Evolutionary conservation across 2,329 filamentous ascomycete species (phyloP).

Genomic region (Colletotrichum musae): DNA sequence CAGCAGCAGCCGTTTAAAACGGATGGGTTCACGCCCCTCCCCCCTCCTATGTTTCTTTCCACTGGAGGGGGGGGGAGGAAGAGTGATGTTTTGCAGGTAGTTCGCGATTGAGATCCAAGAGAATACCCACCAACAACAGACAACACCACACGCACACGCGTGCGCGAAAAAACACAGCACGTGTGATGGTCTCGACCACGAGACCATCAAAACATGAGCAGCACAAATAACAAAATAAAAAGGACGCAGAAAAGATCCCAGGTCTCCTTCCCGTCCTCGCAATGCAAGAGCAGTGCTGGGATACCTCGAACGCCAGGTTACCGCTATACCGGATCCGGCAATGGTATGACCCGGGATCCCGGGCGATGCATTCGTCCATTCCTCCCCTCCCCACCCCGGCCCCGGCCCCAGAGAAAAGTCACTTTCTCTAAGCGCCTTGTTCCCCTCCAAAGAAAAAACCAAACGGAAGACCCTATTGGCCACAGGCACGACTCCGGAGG

Average conservation of each 20-base stretch:
- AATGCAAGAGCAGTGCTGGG: too few relatives aligned
- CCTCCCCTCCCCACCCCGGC: background rate
- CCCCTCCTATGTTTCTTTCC: background rate
- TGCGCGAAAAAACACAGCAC: too few relatives aligned
- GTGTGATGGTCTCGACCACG: too few relatives aligned
- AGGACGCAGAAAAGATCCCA: too few relatives aligned
- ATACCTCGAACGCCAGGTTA: too few relatives aligned
- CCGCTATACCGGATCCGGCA: slow-evolving; percentile 12
- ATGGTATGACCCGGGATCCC: slow-evolving; percentile 42
- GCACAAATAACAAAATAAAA: too few relatives aligned
- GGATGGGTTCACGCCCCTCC: background rate
- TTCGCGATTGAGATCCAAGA: slow-evolving; percentile 27
- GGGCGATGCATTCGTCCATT: slow-evolving; percentile 38
- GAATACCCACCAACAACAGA: background rate
- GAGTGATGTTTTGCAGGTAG: slow-evolving; percentile 15
- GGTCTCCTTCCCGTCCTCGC: too few relatives aligned
- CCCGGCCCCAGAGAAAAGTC: slow-evolving; percentile 25
- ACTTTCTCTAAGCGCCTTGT: slow-evolving; percentile 39
- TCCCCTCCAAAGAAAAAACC: slow-evolving; percentile 1
- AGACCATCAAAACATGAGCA: too few relatives aligned
- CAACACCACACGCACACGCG: background rate
- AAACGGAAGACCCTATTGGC: too few relatives aligned
- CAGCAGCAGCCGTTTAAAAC: too few relatives aligned
- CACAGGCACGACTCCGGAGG: background rate
- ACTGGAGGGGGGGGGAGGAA: background rate